Evolutionary conservation across 179 eudicot genomes (phyloP), one percentile per base, ranked within the genome.

Genomic region (Drosera spatulata): DNA sequence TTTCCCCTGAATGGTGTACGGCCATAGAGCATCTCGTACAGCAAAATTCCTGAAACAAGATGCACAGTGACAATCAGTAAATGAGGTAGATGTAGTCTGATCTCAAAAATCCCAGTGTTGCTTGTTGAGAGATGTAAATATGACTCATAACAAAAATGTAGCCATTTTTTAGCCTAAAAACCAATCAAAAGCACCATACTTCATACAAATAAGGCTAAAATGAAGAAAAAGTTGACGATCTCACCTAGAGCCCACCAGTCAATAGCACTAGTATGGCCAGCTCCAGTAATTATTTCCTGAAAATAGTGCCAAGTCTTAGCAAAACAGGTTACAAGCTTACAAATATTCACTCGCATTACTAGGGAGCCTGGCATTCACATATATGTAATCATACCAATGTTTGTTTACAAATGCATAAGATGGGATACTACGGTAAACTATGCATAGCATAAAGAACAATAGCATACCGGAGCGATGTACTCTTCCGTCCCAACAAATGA

Each of bases 211-310:
- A 51, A 5, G 10, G 6, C 55, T 4, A 51, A 11, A 51, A 51
- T 11, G n/a, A 51, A 10, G 22, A 51, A 14, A 14, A 4, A 5
- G 11, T 53, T 53, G 39, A 53, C 51, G 47, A 42, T 58, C 94
- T 78, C 69, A 91, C 98, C 98, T 59, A 91, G 72, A 71, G 95
- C 83, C 98, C 98, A 91, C 99, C 99, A 93, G 72, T 93, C 99
- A 68, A 93, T 83, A 57, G 97, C 97, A 64, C 98, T 86, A 61
- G 85, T 81, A 69, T 91, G 98, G 55, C 95, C 91, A 39, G 71
- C 84, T 52, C 98, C 98, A 5, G 95, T 91, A 50, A 91, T 86
- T 66, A 86, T 86, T 84, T 91, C 98, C 98, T 91, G 77, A 38
- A 73, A 64, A 7, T 53, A 56, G 72, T 41, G 59, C 53, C 22